These are phyloP conservation scores for Salix viminalis DNA, from an alignment of 345 rosid genomes.

Conservation along the genomic window DNA sequence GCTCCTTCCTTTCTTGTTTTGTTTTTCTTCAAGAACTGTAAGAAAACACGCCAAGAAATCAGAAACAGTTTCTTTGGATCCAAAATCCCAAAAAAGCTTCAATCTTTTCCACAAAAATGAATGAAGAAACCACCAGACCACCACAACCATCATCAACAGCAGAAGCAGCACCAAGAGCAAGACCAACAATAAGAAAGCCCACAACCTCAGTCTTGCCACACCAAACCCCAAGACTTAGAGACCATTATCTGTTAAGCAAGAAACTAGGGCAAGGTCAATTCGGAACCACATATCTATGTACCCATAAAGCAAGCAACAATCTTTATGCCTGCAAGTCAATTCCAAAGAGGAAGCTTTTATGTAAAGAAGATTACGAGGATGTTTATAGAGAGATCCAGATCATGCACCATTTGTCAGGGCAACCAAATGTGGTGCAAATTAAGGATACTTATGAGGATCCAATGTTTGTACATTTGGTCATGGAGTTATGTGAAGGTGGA, in stretches of 20 bases:
- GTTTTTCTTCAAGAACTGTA: background rate
- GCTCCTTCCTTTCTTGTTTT: background rate
- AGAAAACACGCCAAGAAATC: background rate
- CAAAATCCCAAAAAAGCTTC: background rate
- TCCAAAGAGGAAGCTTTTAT: slow-evolving; percentile 81
- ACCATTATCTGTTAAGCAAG: slow-evolving; percentile 72
- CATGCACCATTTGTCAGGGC: slow-evolving; percentile 94
- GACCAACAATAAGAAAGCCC: slow-evolving; percentile 33
- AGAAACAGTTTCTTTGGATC: background rate
- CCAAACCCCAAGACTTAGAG: slow-evolving; percentile 74
- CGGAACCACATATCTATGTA: slow-evolving; percentile 80
- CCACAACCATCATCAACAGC: background rate
- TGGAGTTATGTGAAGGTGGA: slow-evolving; percentile 95
- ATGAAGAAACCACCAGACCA: background rate
- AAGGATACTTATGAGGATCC: slow-evolving; percentile 87
- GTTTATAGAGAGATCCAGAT: slow-evolving; percentile 98
- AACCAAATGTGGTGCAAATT: slow-evolving; percentile 73
- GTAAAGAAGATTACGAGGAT: slow-evolving; percentile 91
- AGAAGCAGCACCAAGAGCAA: slow-evolving; percentile 13
- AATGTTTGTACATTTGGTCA: slow-evolving; percentile 87
- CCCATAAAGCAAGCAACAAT: slow-evolving; percentile 47
- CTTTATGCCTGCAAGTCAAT: slow-evolving; percentile 88
- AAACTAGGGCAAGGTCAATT: slow-evolving; percentile 96
- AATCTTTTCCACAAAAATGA: background rate
- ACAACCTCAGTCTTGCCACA: slow-evolving; percentile 65